These are phyloP conservation scores for Geotrichum restrictum DNA, from an alignment of 1,139 yeast species.

Conservation along the genomic window DNA sequence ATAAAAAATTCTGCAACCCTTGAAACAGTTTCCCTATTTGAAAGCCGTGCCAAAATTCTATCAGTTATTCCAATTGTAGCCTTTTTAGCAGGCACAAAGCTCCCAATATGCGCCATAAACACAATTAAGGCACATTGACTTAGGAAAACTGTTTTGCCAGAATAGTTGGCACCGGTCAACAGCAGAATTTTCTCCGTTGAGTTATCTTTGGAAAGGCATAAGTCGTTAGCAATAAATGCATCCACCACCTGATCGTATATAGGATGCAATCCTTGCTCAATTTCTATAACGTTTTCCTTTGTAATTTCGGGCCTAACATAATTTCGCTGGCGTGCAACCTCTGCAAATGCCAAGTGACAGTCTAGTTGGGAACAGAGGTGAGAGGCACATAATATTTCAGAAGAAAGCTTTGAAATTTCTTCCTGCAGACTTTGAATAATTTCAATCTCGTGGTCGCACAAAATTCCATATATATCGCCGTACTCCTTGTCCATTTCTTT, in stretches of 20 bases:
- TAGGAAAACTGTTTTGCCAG: slow-evolving; percentile 50
- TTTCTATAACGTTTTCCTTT: slow-evolving; percentile 29
- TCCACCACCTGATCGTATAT: slow-evolving; percentile 41
- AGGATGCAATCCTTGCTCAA: slow-evolving; percentile 43
- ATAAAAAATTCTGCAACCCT: slow-evolving; percentile 23
- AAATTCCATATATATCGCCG: slow-evolving; percentile 45
- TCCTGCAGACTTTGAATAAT: slow-evolving; percentile 39
- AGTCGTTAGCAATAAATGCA: slow-evolving; percentile 42
- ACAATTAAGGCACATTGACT: slow-evolving; percentile 46
- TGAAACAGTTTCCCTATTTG: slow-evolving; percentile 45
- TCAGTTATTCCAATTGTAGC: slow-evolving; percentile 48
- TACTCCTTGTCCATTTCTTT: slow-evolving; percentile 38
- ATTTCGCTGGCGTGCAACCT: slow-evolving; percentile 36
- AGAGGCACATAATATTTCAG: slow-evolving; percentile 27
- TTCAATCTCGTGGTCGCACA: slow-evolving; percentile 43
- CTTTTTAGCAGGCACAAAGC: slow-evolving; percentile 46
- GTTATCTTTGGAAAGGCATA: slow-evolving; percentile 29
- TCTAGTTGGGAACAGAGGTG: slow-evolving; percentile 40
- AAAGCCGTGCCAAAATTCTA: slow-evolving; percentile 44
- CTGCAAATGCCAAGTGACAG: slow-evolving; percentile 41
- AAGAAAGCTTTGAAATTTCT: slow-evolving; percentile 30
- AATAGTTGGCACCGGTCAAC: slow-evolving; percentile 51
- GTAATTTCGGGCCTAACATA: slow-evolving; percentile 43
- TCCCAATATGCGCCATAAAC: slow-evolving; percentile 48
- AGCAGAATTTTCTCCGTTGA: slow-evolving; percentile 31